These are phyloP conservation scores for Vicia faba DNA, from an alignment of 306 rosid genomes.

Conservation along the genomic window DNA sequence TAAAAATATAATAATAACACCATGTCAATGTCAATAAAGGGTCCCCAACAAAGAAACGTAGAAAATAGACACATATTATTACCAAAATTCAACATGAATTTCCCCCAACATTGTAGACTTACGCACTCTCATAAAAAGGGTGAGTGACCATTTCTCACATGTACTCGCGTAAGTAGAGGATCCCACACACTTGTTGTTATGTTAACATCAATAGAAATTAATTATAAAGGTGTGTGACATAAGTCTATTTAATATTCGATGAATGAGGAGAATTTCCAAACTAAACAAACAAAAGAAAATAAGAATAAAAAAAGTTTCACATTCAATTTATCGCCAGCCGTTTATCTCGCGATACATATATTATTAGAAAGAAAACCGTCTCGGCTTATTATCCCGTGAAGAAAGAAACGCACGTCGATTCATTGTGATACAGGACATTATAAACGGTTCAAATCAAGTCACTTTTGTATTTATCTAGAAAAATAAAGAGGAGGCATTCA, in stretches of 20 bases:
- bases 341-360: conserved; percentile 13
- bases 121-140: conserved; percentile 11
- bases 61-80: not conserved
- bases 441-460: conserved; percentile 70
- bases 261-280: conserved; percentile 5
- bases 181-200: not conserved
- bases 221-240: conserved; percentile 58
- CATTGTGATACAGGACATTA: conserved; percentile 63
- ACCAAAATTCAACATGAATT: not conserved
- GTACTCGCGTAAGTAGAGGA: conserved; percentile 35
- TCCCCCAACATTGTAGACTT: conserved; percentile 6
- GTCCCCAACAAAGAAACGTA: conserved; percentile 7
- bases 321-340: not conserved
- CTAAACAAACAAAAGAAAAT: not conserved
- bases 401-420: conserved; percentile 56
- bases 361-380: not conserved
- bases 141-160: conserved; percentile 16
- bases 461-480: conserved; percentile 63
- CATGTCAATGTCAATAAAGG: conserved; percentile 5
- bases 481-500: conserved; percentile 40
- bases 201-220: conserved; percentile 27
- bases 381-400: conserved; percentile 44
- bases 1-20: not conserved
- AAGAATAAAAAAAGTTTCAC: not conserved
- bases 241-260: conserved; percentile 44